phyloP scores from a whole-genome alignment of 805 yeast species.

The Zygoascus ofunaensis region DNA sequence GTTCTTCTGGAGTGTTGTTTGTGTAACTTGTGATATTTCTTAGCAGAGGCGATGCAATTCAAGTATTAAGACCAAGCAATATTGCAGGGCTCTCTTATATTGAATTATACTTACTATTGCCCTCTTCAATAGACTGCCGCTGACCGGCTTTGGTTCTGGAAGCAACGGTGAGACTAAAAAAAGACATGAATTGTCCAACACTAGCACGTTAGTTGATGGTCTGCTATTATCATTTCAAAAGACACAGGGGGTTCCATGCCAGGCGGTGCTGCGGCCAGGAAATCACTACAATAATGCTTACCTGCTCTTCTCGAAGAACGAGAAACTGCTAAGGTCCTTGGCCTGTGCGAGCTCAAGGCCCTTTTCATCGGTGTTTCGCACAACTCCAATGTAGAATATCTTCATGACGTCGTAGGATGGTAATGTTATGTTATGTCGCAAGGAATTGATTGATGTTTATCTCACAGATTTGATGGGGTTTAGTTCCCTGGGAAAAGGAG shows the following conservation, averaged over 20 bases:
- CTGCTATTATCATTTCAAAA: no score
- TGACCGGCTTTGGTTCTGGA: slow-evolving; percentile 82
- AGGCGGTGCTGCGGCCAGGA: not conserved
- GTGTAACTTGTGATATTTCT: no score
- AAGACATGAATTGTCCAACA: slow-evolving; percentile 89
- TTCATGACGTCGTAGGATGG: slow-evolving; percentile 50
- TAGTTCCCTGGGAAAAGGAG: no score
- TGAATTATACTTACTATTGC: slow-evolving; percentile 26
- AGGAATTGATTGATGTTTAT: no score
- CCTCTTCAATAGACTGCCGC: slow-evolving; percentile 91
- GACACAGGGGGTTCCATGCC: not conserved
- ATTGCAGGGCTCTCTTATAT: no score
- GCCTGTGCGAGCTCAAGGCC: slow-evolving; percentile 73
- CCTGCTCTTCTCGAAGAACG: slow-evolving; percentile 75
- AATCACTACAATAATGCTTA: slow-evolving; percentile 9
- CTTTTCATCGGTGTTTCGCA: slow-evolving; percentile 50
- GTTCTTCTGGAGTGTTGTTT: no score
- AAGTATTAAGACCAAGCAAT: no score
- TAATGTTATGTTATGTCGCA: no score
- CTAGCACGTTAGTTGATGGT: no score
- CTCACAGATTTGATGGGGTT: no score
- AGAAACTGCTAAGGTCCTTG: slow-evolving; percentile 74
- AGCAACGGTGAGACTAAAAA: slow-evolving; percentile 84
- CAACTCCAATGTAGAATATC: slow-evolving; percentile 80
- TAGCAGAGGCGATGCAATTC: no score